Evolutionary conservation across 2,329 filamentous ascomycete species (phyloP).

Genomic region (Diplocarpon mali): DNA sequence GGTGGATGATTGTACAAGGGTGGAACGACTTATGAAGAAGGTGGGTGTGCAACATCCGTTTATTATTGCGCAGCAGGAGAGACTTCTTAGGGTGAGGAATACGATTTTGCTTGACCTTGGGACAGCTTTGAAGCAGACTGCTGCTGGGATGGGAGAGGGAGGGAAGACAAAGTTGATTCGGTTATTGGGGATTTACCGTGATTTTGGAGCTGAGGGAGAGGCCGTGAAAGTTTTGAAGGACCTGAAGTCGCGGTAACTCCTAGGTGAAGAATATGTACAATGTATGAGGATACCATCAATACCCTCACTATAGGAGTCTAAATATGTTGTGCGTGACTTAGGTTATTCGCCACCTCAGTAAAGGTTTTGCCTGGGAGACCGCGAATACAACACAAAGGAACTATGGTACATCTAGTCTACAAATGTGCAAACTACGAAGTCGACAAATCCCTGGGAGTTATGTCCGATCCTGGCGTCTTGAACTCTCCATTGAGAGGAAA

Average conservation of each 20-base stretch:
- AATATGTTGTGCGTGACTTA: too few relatives aligned
- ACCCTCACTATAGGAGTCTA: too few relatives aligned
- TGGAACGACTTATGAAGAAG: conserved; percentile 38
- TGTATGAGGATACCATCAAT: too few relatives aligned
- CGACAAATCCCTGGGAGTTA: conserved; percentile 42
- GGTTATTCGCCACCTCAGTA: too few relatives aligned
- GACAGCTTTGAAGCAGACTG: conserved; percentile 48
- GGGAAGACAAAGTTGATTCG: conserved; percentile 37
- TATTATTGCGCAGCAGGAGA: conserved; percentile 41
- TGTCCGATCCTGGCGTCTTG: conserved; percentile 45
- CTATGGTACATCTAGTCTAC: conserved; percentile 31
- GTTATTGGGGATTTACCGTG: conserved; percentile 47
- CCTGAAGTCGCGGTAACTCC: conserved; percentile 17
- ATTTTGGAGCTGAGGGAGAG: conserved; percentile 48
- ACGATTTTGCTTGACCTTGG: conserved; percentile 55
- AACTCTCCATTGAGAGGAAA: conserved; percentile 79
- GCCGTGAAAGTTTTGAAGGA: conserved; percentile 39
- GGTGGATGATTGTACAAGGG: conserved; percentile 44
- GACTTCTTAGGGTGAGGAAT: conserved; percentile 46
- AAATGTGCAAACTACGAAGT: conserved; percentile 29
- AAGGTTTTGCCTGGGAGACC: not conserved
- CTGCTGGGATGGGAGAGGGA: conserved; percentile 31
- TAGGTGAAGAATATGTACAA: not conserved
- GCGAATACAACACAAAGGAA: conserved; percentile 14
- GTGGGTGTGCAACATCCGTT: conserved; percentile 52